Percentiles rank a stretch among this genome's conserved stretches.
Evolutionary conservation across 331 rosid genomes (phyloP).

Genomic region (Quercus tomentella): DNA sequence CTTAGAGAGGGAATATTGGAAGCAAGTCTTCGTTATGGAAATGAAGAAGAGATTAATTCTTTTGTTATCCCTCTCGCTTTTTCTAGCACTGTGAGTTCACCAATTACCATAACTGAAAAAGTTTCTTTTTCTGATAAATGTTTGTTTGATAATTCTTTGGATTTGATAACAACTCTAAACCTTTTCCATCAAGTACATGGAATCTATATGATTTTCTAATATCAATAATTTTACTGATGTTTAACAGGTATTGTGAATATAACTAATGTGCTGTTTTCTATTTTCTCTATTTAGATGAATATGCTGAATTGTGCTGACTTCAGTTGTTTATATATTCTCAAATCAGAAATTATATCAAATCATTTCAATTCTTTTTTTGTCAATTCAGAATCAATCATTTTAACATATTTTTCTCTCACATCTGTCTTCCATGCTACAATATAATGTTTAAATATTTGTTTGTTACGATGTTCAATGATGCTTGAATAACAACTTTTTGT

Average conservation of each 20-base stretch:
- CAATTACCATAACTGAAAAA: neutral
- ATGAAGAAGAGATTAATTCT: slow-evolving; percentile 8
- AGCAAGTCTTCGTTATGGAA: slow-evolving; percentile 20
- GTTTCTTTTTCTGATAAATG: neutral
- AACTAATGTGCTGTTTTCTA: neutral
- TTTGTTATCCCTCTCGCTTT: slow-evolving; percentile 4
- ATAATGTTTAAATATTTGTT: neutral
- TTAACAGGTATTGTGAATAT: neutral
- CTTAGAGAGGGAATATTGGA: slow-evolving; percentile 8
- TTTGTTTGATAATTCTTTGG: neutral
- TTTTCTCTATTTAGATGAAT: neutral
- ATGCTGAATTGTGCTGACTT: neutral
- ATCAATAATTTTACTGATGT: neutral
- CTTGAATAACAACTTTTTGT: neutral
- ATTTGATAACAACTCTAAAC: neutral
- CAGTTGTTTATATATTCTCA: neutral
- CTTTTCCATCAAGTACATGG: neutral
- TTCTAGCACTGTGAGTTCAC: slow-evolving; percentile 32
- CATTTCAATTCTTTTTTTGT: neutral
- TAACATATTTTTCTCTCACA: neutral
- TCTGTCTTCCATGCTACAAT: neutral
- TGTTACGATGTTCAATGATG: neutral
- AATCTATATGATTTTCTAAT: neutral
- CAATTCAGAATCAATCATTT: neutral
- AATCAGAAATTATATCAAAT: neutral